phyloP scores from a whole-genome alignment of 305 asterid species.

The Fraxinus albicans region DNA sequence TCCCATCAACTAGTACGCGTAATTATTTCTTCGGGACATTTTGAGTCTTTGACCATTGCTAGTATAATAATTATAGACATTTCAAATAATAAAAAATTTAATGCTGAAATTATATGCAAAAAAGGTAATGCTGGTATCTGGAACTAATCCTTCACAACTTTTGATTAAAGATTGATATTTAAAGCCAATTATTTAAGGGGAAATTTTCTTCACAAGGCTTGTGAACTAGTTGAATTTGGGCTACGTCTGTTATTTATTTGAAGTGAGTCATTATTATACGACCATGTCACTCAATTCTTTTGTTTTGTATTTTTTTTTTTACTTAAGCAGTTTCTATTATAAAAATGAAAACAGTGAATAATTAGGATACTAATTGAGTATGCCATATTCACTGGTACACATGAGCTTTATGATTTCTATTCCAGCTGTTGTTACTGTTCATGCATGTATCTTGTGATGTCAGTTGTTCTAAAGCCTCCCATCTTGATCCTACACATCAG shows the following conservation, averaged over 20 bases:
- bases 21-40: conserved; percentile 28
- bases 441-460: neutral
- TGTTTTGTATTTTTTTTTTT: neutral
- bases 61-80: conserved; percentile 16
- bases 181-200: neutral
- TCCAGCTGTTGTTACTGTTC: neutral
- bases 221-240: conserved; percentile 15
- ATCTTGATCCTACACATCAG: neutral
- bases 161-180: neutral
- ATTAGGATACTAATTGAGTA: neutral
- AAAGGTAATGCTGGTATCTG: neutral
- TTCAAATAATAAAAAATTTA: conserved; percentile 12
- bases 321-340: neutral
- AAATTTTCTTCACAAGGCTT: neutral
- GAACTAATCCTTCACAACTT: neutral
- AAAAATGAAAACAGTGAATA: neutral
- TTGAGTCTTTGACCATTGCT: conserved; percentile 28
- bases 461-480: neutral
- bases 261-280: neutral
- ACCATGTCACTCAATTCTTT: neutral
- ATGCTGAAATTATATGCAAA: neutral
- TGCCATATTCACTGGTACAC: neutral
- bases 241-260: neutral
- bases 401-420: neutral
- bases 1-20: neutral